These are phyloP conservation scores for Boletus pseudo-olivaceus DNA, from an alignment of 768 basidiomycete genomes.

Conservation along the genomic window DNA sequence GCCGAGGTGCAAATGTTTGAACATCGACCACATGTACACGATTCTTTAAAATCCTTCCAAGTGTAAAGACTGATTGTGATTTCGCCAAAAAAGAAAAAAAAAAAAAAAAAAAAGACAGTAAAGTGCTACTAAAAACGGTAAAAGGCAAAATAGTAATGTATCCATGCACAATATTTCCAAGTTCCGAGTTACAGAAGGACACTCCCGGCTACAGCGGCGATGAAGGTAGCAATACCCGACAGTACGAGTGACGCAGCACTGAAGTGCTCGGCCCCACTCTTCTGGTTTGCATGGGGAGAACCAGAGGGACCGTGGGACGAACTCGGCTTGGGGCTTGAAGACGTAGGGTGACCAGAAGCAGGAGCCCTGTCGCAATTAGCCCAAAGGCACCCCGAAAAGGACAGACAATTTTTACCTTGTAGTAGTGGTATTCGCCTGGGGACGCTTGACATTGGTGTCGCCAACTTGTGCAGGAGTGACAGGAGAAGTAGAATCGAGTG, in stretches of 20 bases:
- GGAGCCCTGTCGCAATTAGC: slow-evolving; percentile 6
- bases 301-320: slow-evolving; percentile 14
- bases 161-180: neutral
- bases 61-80: neutral
- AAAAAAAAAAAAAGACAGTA: slow-evolving; percentile 4
- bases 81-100: neutral
- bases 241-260: slow-evolving; percentile 20
- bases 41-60: neutral
- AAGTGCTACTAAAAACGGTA: slow-evolving; percentile 2
- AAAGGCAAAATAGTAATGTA: slow-evolving; percentile 11
- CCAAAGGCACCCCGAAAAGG: neutral
- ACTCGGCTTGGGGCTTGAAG: slow-evolving; percentile 4
- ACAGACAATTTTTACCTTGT: slow-evolving; percentile 6
- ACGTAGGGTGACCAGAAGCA: neutral
- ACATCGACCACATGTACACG: neutral
- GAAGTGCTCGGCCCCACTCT: slow-evolving; percentile 30
- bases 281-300: slow-evolving; percentile 31
- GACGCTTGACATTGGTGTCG: slow-evolving; percentile 14
- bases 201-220: slow-evolving; percentile 23
- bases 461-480: slow-evolving; percentile 24
- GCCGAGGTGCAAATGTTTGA: neutral
- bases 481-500: slow-evolving; percentile 30
- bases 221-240: slow-evolving; percentile 20
- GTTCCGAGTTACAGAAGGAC: slow-evolving; percentile 17
- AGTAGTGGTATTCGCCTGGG: slow-evolving; percentile 10